phyloP scores from a whole-genome alignment of 345 rosid species.

The Populus davidiana region DNA sequence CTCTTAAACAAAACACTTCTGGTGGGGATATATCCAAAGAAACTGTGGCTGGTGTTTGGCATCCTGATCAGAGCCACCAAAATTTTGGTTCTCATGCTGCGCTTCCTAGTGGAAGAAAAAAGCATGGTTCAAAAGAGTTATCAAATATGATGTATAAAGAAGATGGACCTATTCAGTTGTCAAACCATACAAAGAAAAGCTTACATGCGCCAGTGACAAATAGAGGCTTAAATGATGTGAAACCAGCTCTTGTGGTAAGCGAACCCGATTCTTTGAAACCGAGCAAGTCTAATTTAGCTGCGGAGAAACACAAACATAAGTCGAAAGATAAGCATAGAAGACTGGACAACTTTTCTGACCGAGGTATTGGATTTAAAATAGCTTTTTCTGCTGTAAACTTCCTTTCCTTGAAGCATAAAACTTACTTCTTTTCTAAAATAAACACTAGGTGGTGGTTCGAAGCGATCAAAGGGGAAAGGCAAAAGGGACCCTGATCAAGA shows the following conservation, averaged over 20 bases:
- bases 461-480: constrained; percentile 53
- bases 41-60: constrained; percentile 24
- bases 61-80: constrained; percentile 27
- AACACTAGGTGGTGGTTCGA: constrained; percentile 57
- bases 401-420: constrained; percentile 14
- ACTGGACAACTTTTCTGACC: constrained; percentile 48
- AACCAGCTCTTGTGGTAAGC: constrained; percentile 36
- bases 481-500: constrained; percentile 56
- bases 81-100: constrained; percentile 25
- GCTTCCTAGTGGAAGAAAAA: constrained; percentile 48
- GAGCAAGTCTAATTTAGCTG: constrained; percentile 36
- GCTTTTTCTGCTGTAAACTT: constrained; percentile 14
- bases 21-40: constrained; percentile 23
- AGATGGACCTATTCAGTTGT: constrained; percentile 39
- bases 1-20: constrained; percentile 37
- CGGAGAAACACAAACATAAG: constrained; percentile 47
- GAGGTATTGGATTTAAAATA: constrained; percentile 52
- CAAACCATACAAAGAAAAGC: constrained; percentile 52
- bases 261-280: constrained; percentile 44
- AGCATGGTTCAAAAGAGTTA: constrained; percentile 47
- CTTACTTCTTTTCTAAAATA: constrained; percentile 20
- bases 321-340: constrained; percentile 61
- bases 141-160: constrained; percentile 35
- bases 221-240: constrained; percentile 43
- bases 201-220: constrained; percentile 30